These are phyloP conservation scores for Fomitopsis serialis DNA, from an alignment of 768 basidiomycete genomes.

Conservation along the genomic window DNA sequence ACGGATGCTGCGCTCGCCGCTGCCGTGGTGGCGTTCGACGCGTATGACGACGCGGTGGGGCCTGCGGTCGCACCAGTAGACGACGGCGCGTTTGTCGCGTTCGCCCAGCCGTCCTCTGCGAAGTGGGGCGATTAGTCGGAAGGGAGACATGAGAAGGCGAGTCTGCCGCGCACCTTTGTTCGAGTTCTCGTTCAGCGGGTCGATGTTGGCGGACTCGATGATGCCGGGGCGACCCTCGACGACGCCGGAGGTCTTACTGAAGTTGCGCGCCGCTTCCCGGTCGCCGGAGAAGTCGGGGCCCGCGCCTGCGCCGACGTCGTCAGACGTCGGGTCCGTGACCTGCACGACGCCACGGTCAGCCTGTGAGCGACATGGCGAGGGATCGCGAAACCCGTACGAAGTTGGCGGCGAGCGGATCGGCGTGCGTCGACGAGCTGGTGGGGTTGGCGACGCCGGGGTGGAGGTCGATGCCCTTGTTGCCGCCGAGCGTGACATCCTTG, in stretches of 20 bases:
- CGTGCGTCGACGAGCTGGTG: constrained; percentile 29
- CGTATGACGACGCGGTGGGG: constrained; percentile 3
- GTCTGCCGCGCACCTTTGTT: constrained; percentile 30
- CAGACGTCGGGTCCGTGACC: constrained; percentile 37
- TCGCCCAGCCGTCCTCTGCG: constrained; percentile 39
- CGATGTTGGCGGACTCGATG: constrained; percentile 49
- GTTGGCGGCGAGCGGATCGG: constrained; percentile 33
- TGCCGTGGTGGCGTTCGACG: constrained; percentile 11
- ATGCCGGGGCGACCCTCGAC: constrained; percentile 50
- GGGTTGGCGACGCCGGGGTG: constrained; percentile 43
- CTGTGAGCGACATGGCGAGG: background rate
- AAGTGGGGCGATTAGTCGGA: background rate
- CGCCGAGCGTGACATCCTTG: constrained; percentile 19
- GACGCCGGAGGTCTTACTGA: constrained; percentile 42
- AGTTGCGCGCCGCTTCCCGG: constrained; percentile 31
- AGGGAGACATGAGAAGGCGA: background rate
- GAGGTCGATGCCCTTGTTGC: constrained; percentile 29
- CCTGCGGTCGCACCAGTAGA: constrained; percentile 5
- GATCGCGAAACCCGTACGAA: constrained; percentile 40
- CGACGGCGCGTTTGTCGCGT: constrained; percentile 20
- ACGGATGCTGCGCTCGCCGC: constrained; percentile 22
- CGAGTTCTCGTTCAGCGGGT: constrained; percentile 42
- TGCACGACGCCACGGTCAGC: constrained; percentile 10
- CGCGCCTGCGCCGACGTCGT: constrained; percentile 36
- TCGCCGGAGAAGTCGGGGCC: constrained; percentile 34